These are phyloP conservation scores for Pyrenochaeta sp. DNA, from an alignment of 2,329 filamentous ascomycete species.

Conservation along the genomic window DNA sequence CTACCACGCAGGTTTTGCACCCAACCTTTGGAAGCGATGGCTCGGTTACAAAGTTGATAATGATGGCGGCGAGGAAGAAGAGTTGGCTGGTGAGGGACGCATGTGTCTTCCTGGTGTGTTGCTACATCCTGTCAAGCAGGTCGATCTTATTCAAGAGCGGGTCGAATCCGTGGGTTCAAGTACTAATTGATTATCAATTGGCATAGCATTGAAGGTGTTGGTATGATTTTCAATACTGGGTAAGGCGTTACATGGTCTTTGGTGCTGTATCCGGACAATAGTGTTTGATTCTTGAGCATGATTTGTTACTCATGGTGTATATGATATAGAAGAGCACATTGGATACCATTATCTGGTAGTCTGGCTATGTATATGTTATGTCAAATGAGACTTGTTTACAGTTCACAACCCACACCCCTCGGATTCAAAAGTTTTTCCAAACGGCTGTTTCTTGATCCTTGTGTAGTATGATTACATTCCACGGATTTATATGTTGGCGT, in stretches of 20 bases:
- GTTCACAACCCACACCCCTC: no score
- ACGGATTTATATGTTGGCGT: no score
- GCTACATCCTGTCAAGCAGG: conserved; percentile 61
- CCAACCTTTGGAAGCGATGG: conserved; percentile 66
- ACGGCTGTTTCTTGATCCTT: no score
- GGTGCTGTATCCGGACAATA: not conserved
- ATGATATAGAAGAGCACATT: conserved; percentile 5
- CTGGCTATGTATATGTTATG: conserved; percentile 3
- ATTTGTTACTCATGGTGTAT: conserved; percentile 1
- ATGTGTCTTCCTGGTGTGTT: conserved; percentile 60
- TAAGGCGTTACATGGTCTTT: conserved; percentile 1
- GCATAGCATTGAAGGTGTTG: not conserved
- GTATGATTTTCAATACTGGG: not conserved
- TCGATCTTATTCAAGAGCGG: conserved; percentile 56
- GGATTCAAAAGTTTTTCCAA: no score
- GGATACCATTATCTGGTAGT: not conserved
- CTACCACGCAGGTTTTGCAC: conserved; percentile 61
- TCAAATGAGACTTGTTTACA: not conserved
- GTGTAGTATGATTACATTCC: no score
- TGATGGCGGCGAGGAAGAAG: conserved; percentile 57
- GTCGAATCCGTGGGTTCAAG: not conserved
- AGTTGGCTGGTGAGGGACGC: conserved; percentile 55
- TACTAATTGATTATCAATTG: not conserved
- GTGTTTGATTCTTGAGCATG: conserved; percentile 2
- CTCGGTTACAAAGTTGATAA: conserved; percentile 62